A percentile compares a stretch with the other conserved stretches of the same genome.
phyloP scores from a whole-genome alignment of 176 grass and related monocot species.

The Puya raimondii region DNA sequence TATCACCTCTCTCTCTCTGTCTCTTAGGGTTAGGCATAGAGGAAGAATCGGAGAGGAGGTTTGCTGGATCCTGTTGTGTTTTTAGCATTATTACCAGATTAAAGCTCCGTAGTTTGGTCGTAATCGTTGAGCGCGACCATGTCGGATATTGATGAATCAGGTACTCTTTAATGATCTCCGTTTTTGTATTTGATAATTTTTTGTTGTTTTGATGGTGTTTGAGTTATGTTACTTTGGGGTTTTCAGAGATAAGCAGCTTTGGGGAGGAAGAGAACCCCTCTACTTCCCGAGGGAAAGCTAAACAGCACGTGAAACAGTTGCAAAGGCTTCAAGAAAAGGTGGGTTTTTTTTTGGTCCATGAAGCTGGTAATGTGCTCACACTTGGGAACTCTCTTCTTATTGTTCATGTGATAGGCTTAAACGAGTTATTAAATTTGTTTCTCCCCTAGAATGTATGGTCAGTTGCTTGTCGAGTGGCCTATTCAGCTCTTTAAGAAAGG shows the following conservation, averaged over 20 bases:
- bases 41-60: background rate
- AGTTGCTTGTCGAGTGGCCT: background rate
- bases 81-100: too few species aligned
- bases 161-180: conserved; percentile 12
- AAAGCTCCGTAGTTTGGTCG: too few species aligned
- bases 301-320: conserved; percentile 59
- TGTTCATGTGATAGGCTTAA: too few species aligned
- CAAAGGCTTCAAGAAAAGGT: conserved; percentile 73
- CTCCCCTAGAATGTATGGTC: too few species aligned
- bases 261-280: conserved; percentile 21
- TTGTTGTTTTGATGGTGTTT: conserved; percentile 16
- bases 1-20: background rate
- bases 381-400: background rate
- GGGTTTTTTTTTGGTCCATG: background rate
- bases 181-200: conserved; percentile 6
- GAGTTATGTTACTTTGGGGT: background rate
- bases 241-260: conserved; percentile 14
- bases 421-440: too few species aligned
- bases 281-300: conserved; percentile 32
- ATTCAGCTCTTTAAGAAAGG: too few species aligned
- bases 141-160: conserved; percentile 60
- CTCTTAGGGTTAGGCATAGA: background rate
- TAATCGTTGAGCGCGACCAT: conserved; percentile 16
- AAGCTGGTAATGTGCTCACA: too few species aligned
- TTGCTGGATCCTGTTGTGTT: too few species aligned